Base-by-base conservation (phyloP, 768 basidiomycete genomes). In the Fistulinella prunicolor region DNA sequence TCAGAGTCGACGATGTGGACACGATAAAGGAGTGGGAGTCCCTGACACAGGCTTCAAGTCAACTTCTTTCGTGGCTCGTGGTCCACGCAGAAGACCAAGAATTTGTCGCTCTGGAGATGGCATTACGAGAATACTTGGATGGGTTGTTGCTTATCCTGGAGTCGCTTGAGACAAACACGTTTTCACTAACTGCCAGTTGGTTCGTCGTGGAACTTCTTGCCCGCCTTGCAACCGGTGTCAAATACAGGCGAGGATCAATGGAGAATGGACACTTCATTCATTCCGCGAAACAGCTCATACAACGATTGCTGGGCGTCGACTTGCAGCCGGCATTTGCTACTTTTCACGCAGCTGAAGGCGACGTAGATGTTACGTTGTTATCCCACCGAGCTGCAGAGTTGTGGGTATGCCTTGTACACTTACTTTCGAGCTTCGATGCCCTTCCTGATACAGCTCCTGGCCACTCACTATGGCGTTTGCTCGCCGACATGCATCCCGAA, bases 321-420 rank as follows among this genome's bases (percentile, higher is more conserved):
- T 60, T 87, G 38, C 72, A 77, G 29, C 44, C 54, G 0, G 44
- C 54, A 24, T 55, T 69, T 38, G 38, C 42, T 17, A 38, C 53
- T 14, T 50, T 69, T 36, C 40, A 41, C 36, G 49, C 51, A 34
- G 46, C 59, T n/a, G 56, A 57, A 38, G 43, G 36, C 26, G 51
- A 60, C 16, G 47, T 54, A 4, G 72, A 76, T 53, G 67, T 66
- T 20, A 62, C 69, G 24, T 61, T 66, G 30, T 52, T 76, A 37
- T 52, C 70, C 12, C 69, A 76, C 52, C 72, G 70, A 36, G 71
- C 75, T 1, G 73, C 79, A 2, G 85, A 91, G 56, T 54, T 86
- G 16, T 95, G 93, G 94, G 73, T 90, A 40, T 80, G 79, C 30
- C 58, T 92, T 19, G 72, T 88, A 29, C 81, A 89, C 55, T 57